Conservation (phyloP, 768 basidiomycete genomes). For the Boletus eberwhitei region DNA sequence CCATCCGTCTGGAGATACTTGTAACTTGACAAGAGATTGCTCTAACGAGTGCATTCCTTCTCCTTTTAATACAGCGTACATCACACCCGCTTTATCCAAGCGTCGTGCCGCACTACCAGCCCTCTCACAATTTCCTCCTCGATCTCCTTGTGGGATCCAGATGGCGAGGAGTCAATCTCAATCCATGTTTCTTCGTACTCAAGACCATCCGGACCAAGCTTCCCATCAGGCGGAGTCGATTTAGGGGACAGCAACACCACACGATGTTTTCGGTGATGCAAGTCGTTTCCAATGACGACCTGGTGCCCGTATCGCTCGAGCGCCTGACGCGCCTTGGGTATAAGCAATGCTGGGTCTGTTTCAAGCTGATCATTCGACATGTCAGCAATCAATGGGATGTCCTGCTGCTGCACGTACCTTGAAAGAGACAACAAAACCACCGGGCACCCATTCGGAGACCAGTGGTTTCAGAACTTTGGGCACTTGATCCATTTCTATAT, state of each 20-base stretch:
- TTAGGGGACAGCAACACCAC: conserved; percentile 83
- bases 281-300: conserved; percentile 93
- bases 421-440: conserved; percentile 94
- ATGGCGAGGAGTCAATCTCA: conserved; percentile 47
- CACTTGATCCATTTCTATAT: conserved; percentile 98
- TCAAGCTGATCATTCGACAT: conserved; percentile 61
- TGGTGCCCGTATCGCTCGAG: conserved; percentile 95
- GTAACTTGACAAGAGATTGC: not conserved
- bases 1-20: too few species aligned
- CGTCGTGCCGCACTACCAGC: conserved; percentile 67
- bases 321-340: conserved; percentile 87
- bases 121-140: conserved; percentile 87
- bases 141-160: conserved; percentile 64
- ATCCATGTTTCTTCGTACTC: conserved; percentile 61
- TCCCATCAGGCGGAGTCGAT: conserved; percentile 14
- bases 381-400: conserved; percentile 4
- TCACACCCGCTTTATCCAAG: conserved; percentile 50
- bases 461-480: conserved; percentile 93
- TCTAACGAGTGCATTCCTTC: not conserved
- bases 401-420: conserved; percentile 56
- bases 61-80: not conserved
- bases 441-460: conserved; percentile 89
- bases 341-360: conserved; percentile 77
- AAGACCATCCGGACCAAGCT: conserved; percentile 17
- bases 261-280: conserved; percentile 86